Conservation (phyloP, 2,329 filamentous ascomycete species). For the Aaosphaeria arxii region DNA sequence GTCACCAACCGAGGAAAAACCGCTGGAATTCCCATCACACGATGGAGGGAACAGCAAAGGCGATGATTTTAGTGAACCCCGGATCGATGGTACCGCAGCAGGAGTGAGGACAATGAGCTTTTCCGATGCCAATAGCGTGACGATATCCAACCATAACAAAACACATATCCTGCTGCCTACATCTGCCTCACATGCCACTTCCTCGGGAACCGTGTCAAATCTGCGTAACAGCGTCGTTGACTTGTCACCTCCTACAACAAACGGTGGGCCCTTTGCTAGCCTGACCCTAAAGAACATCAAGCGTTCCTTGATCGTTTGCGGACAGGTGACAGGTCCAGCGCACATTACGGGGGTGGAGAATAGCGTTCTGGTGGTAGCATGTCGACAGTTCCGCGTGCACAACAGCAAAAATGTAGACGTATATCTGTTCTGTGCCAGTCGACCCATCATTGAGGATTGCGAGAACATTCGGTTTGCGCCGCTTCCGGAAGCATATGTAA, state of each 20-base stretch:
- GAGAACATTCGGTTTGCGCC: constrained; percentile 73
- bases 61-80: constrained; percentile 4
- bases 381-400: constrained; percentile 91
- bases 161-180: constrained; percentile 75
- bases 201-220: constrained; percentile 69
- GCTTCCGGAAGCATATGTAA: constrained; percentile 67
- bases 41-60: constrained; percentile 4
- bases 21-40: constrained; percentile 11
- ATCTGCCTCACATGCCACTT: constrained; percentile 67
- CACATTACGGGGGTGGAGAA: constrained; percentile 76
- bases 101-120: constrained; percentile 51
- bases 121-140: constrained; percentile 56
- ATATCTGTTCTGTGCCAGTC: constrained; percentile 76
- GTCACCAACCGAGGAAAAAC: constrained; percentile 31
- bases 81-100: constrained; percentile 3
- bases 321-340: constrained; percentile 73
- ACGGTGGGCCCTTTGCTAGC: constrained; percentile 60
- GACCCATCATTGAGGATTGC: constrained; percentile 94
- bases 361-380: constrained; percentile 69
- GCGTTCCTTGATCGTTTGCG: constrained; percentile 71
- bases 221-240: constrained; percentile 73
- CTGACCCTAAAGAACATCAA: constrained; percentile 67
- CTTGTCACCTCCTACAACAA: constrained; percentile 63
- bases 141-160: constrained; percentile 64
- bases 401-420: constrained; percentile 77